These are phyloP conservation scores for Aspergillus sergii DNA, from an alignment of 2,329 filamentous ascomycete species.

Conservation along the genomic window DNA sequence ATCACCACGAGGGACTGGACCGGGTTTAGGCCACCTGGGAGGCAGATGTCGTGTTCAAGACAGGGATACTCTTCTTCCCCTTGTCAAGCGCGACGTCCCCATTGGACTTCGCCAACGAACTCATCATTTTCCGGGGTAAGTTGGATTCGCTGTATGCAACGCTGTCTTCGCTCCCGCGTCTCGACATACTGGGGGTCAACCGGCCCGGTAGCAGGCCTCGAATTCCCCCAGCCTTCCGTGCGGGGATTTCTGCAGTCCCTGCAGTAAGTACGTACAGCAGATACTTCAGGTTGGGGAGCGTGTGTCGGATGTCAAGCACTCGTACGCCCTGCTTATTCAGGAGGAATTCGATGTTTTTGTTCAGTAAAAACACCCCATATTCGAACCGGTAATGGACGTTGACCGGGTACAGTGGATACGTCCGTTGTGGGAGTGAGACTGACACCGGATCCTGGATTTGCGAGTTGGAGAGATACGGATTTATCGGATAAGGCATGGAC, in stretches of 20 bases:
- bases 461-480: slow-evolving; percentile 71
- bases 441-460: slow-evolving; percentile 75
- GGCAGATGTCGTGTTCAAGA: slow-evolving; percentile 20
- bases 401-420: slow-evolving; percentile 79
- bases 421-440: slow-evolving; percentile 56
- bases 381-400: slow-evolving; percentile 87
- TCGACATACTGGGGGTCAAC: slow-evolving; percentile 40
- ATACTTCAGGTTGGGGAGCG: slow-evolving; percentile 91
- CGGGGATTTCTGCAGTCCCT: slow-evolving; percentile 65
- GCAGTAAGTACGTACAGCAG: slow-evolving; percentile 86
- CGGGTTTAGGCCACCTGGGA: slow-evolving; percentile 21
- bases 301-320: slow-evolving; percentile 87
- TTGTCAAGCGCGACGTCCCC: slow-evolving; percentile 25
- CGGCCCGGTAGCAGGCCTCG: slow-evolving; percentile 47
- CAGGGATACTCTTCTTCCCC: slow-evolving; percentile 19
- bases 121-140: slow-evolving; percentile 30
- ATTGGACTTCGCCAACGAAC: slow-evolving; percentile 30
- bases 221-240: slow-evolving; percentile 57
- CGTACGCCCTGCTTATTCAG: slow-evolving; percentile 69
- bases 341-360: slow-evolving; percentile 85
- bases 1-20: not conserved
- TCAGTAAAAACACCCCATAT: slow-evolving; percentile 93
- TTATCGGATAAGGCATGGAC: slow-evolving; percentile 78
- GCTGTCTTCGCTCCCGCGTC: slow-evolving; percentile 46
- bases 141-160: slow-evolving; percentile 34